phyloP scores from a whole-genome alignment of 2,329 filamentous ascomycete species.

The Aureobasidium sp. region DNA sequence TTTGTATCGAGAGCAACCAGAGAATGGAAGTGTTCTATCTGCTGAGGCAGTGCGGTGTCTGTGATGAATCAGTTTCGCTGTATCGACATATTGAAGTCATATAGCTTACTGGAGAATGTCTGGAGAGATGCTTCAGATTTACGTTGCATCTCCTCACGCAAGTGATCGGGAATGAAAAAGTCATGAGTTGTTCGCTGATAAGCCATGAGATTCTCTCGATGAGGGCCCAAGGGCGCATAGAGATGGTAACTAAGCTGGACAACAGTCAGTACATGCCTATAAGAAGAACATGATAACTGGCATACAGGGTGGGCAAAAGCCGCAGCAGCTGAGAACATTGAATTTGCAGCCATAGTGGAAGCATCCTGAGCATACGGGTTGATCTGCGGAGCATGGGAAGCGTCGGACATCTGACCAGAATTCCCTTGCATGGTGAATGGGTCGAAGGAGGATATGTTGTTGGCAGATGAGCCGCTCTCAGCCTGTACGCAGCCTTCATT shows the following conservation, averaged over 20 bases:
- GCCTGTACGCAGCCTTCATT: conserved; percentile 5
- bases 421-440: conserved; percentile 33
- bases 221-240: conserved; percentile 79
- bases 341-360: conserved; percentile 48
- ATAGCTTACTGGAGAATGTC: conserved; percentile 61
- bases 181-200: conserved; percentile 86
- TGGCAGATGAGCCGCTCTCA: conserved; percentile 27
- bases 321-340: conserved; percentile 56
- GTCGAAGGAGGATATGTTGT: conserved; percentile 33
- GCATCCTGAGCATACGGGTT: conserved; percentile 72
- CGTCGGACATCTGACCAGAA: conserved; percentile 11
- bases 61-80: conserved; percentile 40
- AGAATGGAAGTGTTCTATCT: conserved; percentile 82
- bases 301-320: conserved; percentile 46
- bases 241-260: conserved; percentile 70
- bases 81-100: conserved; percentile 11
- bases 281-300: not conserved
- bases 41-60: conserved; percentile 55
- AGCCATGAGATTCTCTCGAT: conserved; percentile 68
- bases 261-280: not conserved
- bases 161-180: conserved; percentile 80
- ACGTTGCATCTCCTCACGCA: conserved; percentile 81
- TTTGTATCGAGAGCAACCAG: conserved; percentile 80
- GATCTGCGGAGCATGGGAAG: conserved; percentile 33
- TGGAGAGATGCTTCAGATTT: conserved; percentile 80